Evolutionary conservation across 495 filamentous ascomycete genomes (phyloP).

Genomic region (Lasiosphaeria hispida): DNA sequence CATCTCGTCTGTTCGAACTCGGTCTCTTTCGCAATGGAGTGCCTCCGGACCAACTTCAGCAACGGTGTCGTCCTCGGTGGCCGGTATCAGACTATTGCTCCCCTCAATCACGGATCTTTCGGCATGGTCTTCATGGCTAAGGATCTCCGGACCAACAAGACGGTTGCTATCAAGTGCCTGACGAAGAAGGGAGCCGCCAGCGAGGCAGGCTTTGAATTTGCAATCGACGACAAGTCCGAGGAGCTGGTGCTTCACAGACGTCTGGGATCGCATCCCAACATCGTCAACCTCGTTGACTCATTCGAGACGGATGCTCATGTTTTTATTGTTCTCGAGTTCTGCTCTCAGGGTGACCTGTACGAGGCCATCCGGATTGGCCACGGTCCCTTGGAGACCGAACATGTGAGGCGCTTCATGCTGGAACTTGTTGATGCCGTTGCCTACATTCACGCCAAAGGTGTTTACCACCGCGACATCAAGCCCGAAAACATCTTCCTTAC

Average conservation of each 20-base stretch:
- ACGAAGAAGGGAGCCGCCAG: constrained; percentile 67
- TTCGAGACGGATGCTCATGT: constrained; percentile 89
- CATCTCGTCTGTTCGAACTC: constrained; percentile 8
- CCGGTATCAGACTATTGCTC: constrained; percentile 85
- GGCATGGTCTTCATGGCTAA: constrained; percentile 94
- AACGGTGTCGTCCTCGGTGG: constrained; percentile 73
- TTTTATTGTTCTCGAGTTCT: constrained; percentile 94
- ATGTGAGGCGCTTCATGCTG: constrained; percentile 95
- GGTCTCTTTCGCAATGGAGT: constrained; percentile 61
- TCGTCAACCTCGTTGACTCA: constrained; percentile 87
- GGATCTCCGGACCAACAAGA: constrained; percentile 68
- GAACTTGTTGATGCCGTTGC: constrained; percentile 87
- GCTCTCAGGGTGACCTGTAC: constrained; percentile 93
- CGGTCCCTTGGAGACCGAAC: constrained; percentile 89
- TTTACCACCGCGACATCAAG: constrained; percentile 99
- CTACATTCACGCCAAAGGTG: constrained; percentile 83
- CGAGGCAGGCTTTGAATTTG: constrained; percentile 52
- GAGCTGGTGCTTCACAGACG: constrained; percentile 79
- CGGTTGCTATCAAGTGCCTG: constrained; percentile 92
- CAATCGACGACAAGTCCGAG: constrained; percentile 80
- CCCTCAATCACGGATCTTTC: constrained; percentile 97
- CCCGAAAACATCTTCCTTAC: constrained; percentile 98
- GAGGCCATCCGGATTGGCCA: constrained; percentile 88
- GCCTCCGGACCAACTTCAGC: constrained; percentile 70
- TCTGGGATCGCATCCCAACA: constrained; percentile 79